These are phyloP conservation scores for Geotrichum australiense DNA, from an alignment of 1,139 yeast genomes.

Conservation along the genomic window DNA sequence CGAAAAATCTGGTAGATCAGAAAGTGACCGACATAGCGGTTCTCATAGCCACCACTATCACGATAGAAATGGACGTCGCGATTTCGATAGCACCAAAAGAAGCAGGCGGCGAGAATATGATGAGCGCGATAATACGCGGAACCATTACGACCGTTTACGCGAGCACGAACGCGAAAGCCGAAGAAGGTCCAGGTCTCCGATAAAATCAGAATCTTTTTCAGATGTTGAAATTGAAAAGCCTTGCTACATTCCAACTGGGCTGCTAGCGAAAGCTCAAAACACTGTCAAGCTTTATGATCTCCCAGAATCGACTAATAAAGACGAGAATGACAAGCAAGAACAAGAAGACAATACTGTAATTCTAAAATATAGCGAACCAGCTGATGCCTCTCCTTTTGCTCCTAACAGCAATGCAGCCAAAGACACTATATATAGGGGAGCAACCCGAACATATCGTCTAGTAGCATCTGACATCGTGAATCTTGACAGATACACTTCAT, in stretches of 20 bases:
- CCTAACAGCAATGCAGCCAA: slow-evolving; percentile 28
- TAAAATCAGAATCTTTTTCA: background rate
- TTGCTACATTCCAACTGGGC: slow-evolving; percentile 42
- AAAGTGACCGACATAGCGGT: too few species aligned
- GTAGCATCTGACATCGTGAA: slow-evolving; percentile 29
- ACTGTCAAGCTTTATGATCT: slow-evolving; percentile 3
- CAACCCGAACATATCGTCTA: slow-evolving; percentile 21
- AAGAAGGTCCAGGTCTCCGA: background rate
- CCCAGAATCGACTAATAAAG: background rate
- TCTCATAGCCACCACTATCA: too few species aligned
- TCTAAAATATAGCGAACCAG: slow-evolving; percentile 42
- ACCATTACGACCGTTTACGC: too few species aligned
- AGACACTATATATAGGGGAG: slow-evolving; percentile 18
- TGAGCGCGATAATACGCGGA: too few species aligned
- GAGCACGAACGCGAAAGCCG: too few species aligned
- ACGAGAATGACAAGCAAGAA: slow-evolving; percentile 32
- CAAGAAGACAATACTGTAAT: slow-evolving; percentile 22
- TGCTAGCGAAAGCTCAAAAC: slow-evolving; percentile 42
- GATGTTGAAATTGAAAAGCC: slow-evolving; percentile 29
- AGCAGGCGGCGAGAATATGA: too few species aligned
- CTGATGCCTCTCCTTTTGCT: slow-evolving; percentile 30
- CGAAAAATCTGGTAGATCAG: too few species aligned
- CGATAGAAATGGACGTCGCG: too few species aligned
- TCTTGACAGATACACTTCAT: slow-evolving; percentile 33
- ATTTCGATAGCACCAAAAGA: too few species aligned